Evolutionary conservation across 805 yeast species (phyloP).

Genomic region (Priceomyces castillae): DNA sequence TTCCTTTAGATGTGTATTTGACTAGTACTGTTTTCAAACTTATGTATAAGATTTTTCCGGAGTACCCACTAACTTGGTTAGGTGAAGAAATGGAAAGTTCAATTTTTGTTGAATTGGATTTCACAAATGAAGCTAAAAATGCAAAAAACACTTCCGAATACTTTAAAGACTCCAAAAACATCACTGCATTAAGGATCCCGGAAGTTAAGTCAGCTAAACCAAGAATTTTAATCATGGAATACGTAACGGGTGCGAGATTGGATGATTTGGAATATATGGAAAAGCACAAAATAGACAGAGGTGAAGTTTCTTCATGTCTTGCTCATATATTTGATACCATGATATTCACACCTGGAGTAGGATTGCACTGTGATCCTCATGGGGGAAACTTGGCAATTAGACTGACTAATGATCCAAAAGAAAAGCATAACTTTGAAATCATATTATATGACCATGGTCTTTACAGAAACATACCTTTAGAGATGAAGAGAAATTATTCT

Average conservation of each 20-base stretch:
- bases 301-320: conserved; percentile 79
- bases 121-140: conserved; percentile 80
- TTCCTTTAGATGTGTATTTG: conserved; percentile 82
- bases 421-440: conserved; percentile 78
- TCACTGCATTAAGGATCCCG: conserved; percentile 83
- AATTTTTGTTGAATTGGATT: conserved; percentile 88
- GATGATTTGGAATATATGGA: conserved; percentile 71
- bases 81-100: conserved; percentile 88
- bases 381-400: conserved; percentile 93
- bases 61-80: conserved; percentile 92
- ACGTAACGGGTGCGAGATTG: conserved; percentile 73
- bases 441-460: conserved; percentile 93
- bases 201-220: conserved; percentile 60
- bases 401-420: conserved; percentile 16
- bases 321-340: conserved; percentile 90
- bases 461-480: conserved; percentile 77
- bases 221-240: conserved; percentile 86
- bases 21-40: conserved; percentile 73
- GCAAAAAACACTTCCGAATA: conserved; percentile 67
- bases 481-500: conserved; percentile 78
- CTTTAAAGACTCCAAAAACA: conserved; percentile 51
- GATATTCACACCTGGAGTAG: conserved; percentile 92
- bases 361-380: conserved; percentile 97
- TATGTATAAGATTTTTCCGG: conserved; percentile 81
- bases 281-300: conserved; percentile 60